Conservation (phyloP, 1,284 basidiomycete species). For the Pulchroboletus neoregius region DNA sequence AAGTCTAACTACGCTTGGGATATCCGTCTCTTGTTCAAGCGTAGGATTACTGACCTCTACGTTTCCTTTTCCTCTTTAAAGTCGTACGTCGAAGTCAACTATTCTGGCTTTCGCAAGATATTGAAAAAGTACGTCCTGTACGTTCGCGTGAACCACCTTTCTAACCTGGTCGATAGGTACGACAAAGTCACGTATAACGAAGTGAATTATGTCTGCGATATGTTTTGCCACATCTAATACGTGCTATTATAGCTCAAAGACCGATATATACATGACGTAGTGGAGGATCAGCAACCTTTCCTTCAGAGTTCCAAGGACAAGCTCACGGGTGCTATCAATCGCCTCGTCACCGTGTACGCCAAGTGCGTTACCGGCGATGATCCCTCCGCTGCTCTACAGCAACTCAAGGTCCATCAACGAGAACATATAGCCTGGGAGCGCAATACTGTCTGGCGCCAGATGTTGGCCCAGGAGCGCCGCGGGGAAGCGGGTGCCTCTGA, state of each 20-base stretch:
- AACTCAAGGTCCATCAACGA: conserved; percentile 84
- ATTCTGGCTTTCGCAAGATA: conserved; percentile 94
- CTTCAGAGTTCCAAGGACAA: conserved; percentile 57
- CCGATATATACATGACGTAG: conserved; percentile 71
- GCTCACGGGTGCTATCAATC: conserved; percentile 59
- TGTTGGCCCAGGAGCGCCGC: conserved; percentile 87
- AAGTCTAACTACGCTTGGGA: conserved; percentile 86
- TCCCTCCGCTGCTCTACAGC: conserved; percentile 65
- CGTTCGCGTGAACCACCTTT: not conserved
- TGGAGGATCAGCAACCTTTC: conserved; percentile 74
- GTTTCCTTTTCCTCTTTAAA: conserved; percentile 79
- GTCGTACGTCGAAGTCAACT: conserved; percentile 93
- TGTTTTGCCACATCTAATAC: not conserved
- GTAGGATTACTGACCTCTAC: conserved; percentile 86
- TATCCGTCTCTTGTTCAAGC: conserved; percentile 86
- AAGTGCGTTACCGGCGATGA: conserved; percentile 86
- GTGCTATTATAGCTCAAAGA: conserved; percentile 64
- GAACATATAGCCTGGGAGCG: conserved; percentile 95
- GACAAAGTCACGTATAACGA: conserved; percentile 91
- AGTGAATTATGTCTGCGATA: conserved; percentile 31
- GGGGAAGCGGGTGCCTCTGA: conserved; percentile 48
- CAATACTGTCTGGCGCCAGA: conserved; percentile 96
- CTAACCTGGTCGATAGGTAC: conserved; percentile 51
- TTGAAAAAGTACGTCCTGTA: conserved; percentile 76
- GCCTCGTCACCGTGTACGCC: conserved; percentile 75